phyloP scores from a whole-genome alignment of 1,139 yeast species.

The Protomyces inundatus region DNA sequence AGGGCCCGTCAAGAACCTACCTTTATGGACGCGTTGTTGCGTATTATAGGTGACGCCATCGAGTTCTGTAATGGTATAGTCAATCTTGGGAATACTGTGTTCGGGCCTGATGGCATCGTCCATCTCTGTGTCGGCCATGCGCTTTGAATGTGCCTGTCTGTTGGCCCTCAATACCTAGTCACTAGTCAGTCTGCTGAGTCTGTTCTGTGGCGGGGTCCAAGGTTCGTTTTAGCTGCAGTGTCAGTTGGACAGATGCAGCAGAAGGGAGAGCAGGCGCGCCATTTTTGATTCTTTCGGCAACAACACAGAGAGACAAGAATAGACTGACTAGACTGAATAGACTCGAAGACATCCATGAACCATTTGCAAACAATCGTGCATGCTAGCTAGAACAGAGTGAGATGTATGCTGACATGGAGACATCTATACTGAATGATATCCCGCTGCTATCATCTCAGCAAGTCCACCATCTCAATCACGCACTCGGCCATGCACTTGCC shows the following conservation, averaged over 20 bases:
- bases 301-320: too few relatives aligned
- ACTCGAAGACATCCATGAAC: too few relatives aligned
- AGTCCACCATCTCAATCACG: not conserved
- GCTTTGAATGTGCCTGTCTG: too few relatives aligned
- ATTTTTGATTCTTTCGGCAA: too few relatives aligned
- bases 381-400: not conserved
- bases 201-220: too few relatives aligned
- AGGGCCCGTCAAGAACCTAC: not conserved
- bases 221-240: too few relatives aligned
- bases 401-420: not conserved
- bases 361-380: not conserved
- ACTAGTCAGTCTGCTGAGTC: too few relatives aligned
- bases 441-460: not conserved
- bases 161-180: too few relatives aligned
- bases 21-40: conserved; percentile 23
- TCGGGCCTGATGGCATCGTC: conserved; percentile 19
- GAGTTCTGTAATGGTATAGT: conserved; percentile 20
- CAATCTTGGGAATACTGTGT: conserved; percentile 11
- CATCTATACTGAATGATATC: not conserved
- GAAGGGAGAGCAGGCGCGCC: too few relatives aligned
- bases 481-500: not conserved
- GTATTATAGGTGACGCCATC: conserved; percentile 18
- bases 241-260: too few relatives aligned
- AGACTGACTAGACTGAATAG: too few relatives aligned
- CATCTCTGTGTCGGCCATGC: not conserved